phyloP scores from a whole-genome alignment of 1,284 basidiomycete genomes.

The Chalciporus sp. region DNA sequence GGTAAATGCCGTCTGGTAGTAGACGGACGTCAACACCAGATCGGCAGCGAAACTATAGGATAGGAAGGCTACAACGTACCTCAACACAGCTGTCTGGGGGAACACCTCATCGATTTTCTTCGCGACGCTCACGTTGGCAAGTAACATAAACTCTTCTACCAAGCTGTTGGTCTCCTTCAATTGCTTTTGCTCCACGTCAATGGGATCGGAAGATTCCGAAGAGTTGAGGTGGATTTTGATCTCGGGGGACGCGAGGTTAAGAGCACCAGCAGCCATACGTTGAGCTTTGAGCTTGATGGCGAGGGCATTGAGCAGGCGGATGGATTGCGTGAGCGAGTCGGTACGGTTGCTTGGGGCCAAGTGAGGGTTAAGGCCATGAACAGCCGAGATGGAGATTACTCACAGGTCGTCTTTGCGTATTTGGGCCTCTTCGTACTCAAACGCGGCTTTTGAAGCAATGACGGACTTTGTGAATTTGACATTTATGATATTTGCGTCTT shows the following conservation, averaged over 20 bases:
- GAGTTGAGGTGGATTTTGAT: conserved; percentile 96
- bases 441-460: conserved; percentile 95
- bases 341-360: conserved; percentile 56
- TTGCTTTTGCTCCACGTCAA: conserved; percentile 98
- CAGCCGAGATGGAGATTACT: conserved; percentile 33
- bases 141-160: conserved; percentile 99
- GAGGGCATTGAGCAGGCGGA: conserved; percentile 88
- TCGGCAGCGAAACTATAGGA: neutral
- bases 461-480: conserved; percentile 96
- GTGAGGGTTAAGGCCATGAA: neutral
- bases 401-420: conserved; percentile 90
- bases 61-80: conserved; percentile 46
- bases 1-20: conserved; percentile 84
- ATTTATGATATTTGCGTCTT: conserved; percentile 87
- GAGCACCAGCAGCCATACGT: conserved; percentile 91
- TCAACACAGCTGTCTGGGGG: conserved; percentile 93
- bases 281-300: conserved; percentile 86
- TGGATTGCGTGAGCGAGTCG: conserved; percentile 86
- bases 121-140: conserved; percentile 96
- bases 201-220: conserved; percentile 90
- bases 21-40: neutral
- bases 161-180: conserved; percentile 92
- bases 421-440: conserved; percentile 98
- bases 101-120: conserved; percentile 92
- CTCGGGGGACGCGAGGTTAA: conserved; percentile 97